phyloP scores from a whole-genome alignment of 1,284 basidiomycete species.

The Fomitopsis betulina region DNA sequence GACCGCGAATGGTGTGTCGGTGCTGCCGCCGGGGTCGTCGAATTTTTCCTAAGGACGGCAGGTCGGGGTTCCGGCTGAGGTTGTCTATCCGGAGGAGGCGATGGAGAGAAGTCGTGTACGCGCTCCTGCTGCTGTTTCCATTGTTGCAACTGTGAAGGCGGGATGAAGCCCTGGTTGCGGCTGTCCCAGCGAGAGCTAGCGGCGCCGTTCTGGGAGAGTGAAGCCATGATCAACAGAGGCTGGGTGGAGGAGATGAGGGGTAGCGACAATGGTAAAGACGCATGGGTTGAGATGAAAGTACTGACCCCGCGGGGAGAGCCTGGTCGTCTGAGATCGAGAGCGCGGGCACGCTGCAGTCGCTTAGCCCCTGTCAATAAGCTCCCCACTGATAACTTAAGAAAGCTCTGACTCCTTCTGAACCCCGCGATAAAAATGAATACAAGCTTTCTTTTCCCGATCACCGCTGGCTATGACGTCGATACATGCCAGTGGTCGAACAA shows the following conservation, averaged over 20 bases:
- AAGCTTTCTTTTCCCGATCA: background rate
- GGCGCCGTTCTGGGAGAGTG: slow-evolving; percentile 14
- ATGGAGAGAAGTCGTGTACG: slow-evolving; percentile 14
- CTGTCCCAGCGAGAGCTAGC: slow-evolving; percentile 39
- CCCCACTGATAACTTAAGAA: background rate
- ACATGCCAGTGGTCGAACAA: background rate
- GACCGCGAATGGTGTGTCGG: slow-evolving; percentile 12
- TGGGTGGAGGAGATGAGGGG: background rate
- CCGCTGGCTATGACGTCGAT: background rate
- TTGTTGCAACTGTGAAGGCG: slow-evolving; percentile 44
- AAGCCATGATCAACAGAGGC: slow-evolving; percentile 12
- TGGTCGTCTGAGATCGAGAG: background rate
- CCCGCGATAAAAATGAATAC: background rate
- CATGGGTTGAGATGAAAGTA: slow-evolving; percentile 3
- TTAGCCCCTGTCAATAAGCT: background rate
- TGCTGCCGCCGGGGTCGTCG: background rate
- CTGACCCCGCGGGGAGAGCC: background rate
- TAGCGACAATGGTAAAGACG: slow-evolving; percentile 3
- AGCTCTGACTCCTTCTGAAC: background rate
- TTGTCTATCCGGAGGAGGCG: slow-evolving; percentile 12
- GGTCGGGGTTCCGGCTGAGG: slow-evolving; percentile 5
- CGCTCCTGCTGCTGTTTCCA: slow-evolving; percentile 23
- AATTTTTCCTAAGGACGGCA: background rate
- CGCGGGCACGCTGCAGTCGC: background rate
- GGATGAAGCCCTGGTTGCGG: slow-evolving; percentile 44